Evolutionary conservation across 495 filamentous ascomycete species (phyloP), one percentile per base, ranked within the genome.

Genomic region (Eremomyces bilateralis): DNA sequence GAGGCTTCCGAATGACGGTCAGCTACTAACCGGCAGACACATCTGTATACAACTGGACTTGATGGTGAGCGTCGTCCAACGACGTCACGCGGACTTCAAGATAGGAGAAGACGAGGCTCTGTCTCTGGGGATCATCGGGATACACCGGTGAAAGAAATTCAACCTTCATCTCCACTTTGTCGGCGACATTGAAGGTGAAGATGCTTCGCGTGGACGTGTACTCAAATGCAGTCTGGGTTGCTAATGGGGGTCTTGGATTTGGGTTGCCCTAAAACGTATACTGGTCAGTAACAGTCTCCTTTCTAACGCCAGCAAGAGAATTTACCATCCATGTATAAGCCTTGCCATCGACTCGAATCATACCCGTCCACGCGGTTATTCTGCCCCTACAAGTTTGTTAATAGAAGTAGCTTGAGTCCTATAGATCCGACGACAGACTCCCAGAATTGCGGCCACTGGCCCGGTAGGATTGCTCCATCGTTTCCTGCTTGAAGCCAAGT

Each of bases 141-240:
- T 57, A 61, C 31, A 73, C 52, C 1, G 68, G 64, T 2, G 65
- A 71, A 12, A 69, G 49, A 44, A 73, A 71, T 12, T 62, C 70
- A 21, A 67, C 53, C 20, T 58, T 70, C 59, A 73, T 55, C 21
- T 58, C 44, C 11, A 71, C 46, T 33, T 45, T 44, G 16, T 49
- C 53, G 16, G 41, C 60, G 28, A 68, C 60, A 34, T 61, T 46
- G 50, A 70, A 58, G 3, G 57, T 64, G 43, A 71, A 73, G 11
- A 63, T 58, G 39, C 64, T 71, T 40, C 58, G 62, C 4, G 67
- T 70, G 4, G 65, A 67, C 1, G 68, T 71, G 38, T 71, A 73
- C 32, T 63, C 57, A 38, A 51, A 67, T 5, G 62, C 46, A 10
- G 53, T 60, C 46, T 73, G 68, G 21, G 58, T 57, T 20, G 65